Percentiles rank a stretch among this genome's conserved stretches.
Evolutionary conservation across 2,329 filamentous ascomycete species (phyloP).

Genomic region (Nemania bipapillata): DNA sequence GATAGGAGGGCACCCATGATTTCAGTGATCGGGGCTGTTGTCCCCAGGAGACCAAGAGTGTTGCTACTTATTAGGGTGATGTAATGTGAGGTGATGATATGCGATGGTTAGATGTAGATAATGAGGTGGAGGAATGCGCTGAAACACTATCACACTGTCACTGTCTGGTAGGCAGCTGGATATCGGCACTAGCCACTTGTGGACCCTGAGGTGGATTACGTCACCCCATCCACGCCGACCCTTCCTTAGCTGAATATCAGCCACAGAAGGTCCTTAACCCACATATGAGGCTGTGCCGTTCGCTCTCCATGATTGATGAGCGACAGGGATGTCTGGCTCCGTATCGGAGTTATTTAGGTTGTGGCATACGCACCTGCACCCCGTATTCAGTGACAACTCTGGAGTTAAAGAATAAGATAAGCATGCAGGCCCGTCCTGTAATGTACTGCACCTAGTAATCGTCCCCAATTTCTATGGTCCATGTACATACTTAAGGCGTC

Average conservation of each 20-base stretch:
- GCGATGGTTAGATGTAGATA: not conserved
- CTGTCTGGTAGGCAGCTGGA: slow-evolving; percentile 8
- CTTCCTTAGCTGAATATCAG: not conserved
- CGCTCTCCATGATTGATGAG: not conserved
- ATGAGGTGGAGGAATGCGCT: slow-evolving; percentile 1
- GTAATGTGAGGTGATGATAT: slow-evolving; percentile 1
- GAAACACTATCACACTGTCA: not conserved
- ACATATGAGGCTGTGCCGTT: not conserved
- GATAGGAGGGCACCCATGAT: slow-evolving; percentile 91
- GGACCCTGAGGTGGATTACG: not conserved
- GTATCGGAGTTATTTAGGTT: slow-evolving; percentile 17
- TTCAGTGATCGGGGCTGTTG: slow-evolving; percentile 15
- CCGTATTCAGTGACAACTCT: not conserved
- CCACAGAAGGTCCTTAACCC: not conserved
- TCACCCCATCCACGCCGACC: not conserved
- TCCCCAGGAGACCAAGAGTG: not conserved
- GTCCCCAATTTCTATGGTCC: no score
- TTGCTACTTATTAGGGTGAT: slow-evolving; percentile 13
- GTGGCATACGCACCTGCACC: not conserved
- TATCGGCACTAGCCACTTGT: slow-evolving; percentile 13
- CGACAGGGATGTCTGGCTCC: slow-evolving; percentile 17
- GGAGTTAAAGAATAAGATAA: slow-evolving; percentile 22
- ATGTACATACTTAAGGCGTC: no score
- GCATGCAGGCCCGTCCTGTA: no score
- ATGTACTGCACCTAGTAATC: no score